Percentiles rank a stretch among this genome's conserved stretches.
These are phyloP conservation scores for Glebionis coronaria DNA, from an alignment of 129 eudicot genomes.

Conservation along the genomic window DNA sequence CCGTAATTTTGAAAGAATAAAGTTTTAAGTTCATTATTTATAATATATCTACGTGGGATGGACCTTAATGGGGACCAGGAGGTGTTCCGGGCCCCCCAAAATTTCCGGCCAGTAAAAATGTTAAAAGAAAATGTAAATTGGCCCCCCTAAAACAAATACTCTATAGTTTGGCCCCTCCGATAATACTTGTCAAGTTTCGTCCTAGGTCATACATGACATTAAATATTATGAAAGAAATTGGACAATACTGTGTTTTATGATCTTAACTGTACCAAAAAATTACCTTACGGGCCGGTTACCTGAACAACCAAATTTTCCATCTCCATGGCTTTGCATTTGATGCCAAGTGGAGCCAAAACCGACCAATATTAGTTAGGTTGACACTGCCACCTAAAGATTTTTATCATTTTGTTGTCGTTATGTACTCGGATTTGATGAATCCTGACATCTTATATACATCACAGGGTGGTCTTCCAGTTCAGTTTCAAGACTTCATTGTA, in stretches of 20 bases:
- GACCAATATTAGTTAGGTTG: neutral
- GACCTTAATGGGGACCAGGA: too few species aligned
- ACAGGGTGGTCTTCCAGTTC: conserved; percentile 79
- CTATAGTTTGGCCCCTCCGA: too few species aligned
- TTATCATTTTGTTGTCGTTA: neutral
- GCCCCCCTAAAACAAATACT: too few species aligned
- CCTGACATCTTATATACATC: neutral
- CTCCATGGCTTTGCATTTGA: neutral
- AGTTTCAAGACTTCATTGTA: conserved; percentile 74
- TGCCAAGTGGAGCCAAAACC: neutral
- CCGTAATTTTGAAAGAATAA: neutral
- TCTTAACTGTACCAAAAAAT: neutral
- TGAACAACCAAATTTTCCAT: neutral
- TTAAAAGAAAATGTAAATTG: too few species aligned
- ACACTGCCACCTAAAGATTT: neutral
- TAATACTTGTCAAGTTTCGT: too few species aligned
- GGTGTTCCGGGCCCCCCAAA: too few species aligned
- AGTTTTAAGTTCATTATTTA: too few species aligned
- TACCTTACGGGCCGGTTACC: too few species aligned
- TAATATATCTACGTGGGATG: too few species aligned
- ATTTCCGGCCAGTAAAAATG: too few species aligned
- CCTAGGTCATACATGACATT: too few species aligned
- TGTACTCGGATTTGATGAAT: neutral
- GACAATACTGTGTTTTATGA: neutral
- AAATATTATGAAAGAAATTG: too few species aligned